Evolutionary conservation across 768 basidiomycete genomes (phyloP).

Genomic region (Tephrocybe rancida): DNA sequence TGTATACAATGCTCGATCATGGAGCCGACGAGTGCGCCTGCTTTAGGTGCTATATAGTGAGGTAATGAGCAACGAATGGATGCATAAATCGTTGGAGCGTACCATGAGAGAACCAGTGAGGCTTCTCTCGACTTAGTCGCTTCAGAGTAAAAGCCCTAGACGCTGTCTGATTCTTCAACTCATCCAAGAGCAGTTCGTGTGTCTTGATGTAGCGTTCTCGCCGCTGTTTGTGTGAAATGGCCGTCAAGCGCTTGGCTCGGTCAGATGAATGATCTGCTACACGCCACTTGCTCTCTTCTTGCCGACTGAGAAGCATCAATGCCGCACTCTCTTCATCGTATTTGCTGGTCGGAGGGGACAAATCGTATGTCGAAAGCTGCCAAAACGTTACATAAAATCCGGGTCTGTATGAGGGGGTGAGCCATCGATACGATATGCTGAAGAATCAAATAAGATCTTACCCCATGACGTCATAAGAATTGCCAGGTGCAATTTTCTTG

Average conservation of each 20-base stretch:
- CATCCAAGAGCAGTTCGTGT: slow-evolving; percentile 59
- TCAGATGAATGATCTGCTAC: slow-evolving; percentile 76
- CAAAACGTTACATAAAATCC: slow-evolving; percentile 96
- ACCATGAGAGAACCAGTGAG: slow-evolving; percentile 82
- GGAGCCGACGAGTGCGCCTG: slow-evolving; percentile 53
- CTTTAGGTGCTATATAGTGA: slow-evolving; percentile 40
- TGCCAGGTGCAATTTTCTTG: slow-evolving; percentile 68
- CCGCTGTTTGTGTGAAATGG: slow-evolving; percentile 56
- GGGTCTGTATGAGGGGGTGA: slow-evolving; percentile 50
- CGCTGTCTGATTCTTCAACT: slow-evolving; percentile 75
- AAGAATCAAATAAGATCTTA: slow-evolving; percentile 36
- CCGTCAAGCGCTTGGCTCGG: slow-evolving; percentile 57
- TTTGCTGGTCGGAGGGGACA: slow-evolving; percentile 71
- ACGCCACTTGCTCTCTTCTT: slow-evolving; percentile 66
- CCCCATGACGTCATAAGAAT: slow-evolving; percentile 70
- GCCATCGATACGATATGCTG: slow-evolving; percentile 1
- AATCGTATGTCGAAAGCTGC: slow-evolving; percentile 92
- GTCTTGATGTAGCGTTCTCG: slow-evolving; percentile 71
- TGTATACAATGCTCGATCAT: slow-evolving; percentile 92
- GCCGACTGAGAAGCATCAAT: slow-evolving; percentile 61
- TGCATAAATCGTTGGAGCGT: slow-evolving; percentile 9
- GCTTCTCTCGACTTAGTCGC: slow-evolving; percentile 75
- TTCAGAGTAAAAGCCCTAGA: slow-evolving; percentile 76
- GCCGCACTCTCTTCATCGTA: slow-evolving; percentile 80
- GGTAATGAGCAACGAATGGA: slow-evolving; percentile 2